These are phyloP conservation scores for Desmodesmus armatus DNA, from an alignment of 139 green algal genomes.

Conservation along the genomic window DNA sequence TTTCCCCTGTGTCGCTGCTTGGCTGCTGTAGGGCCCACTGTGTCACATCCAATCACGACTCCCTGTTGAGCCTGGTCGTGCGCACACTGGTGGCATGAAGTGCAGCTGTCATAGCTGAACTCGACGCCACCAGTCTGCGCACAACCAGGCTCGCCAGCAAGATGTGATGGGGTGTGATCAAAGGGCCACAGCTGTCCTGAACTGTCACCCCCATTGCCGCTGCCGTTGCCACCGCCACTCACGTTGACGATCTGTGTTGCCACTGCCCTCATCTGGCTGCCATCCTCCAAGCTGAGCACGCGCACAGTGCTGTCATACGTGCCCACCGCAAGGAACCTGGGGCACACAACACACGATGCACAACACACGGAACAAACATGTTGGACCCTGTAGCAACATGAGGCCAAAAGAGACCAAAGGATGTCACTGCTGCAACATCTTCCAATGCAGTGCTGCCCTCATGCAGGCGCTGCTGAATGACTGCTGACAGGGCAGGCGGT, in stretches of 20 bases:
- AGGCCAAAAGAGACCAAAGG: too few relatives aligned
- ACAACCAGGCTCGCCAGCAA: not conserved
- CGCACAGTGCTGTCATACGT: constrained; percentile 89
- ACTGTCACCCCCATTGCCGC: too few relatives aligned
- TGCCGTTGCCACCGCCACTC: not conserved
- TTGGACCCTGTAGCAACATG: too few relatives aligned
- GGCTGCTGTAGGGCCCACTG: not conserved
- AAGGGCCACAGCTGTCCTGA: too few relatives aligned
- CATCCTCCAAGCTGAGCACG: constrained; percentile 87
- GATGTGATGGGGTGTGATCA: too few relatives aligned
- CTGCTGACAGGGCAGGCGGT: too few relatives aligned
- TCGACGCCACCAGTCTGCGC: too few relatives aligned
- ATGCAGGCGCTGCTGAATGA: too few relatives aligned
- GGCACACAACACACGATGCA: constrained; percentile 11
- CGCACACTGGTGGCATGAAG: too few relatives aligned
- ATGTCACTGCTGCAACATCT: not conserved
- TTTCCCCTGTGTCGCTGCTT: not conserved
- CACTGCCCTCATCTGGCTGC: constrained; percentile 41
- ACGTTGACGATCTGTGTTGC: constrained; percentile 43
- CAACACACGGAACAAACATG: not conserved
- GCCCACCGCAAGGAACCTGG: constrained; percentile 90
- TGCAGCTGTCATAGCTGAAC: too few relatives aligned
- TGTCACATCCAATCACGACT: too few relatives aligned
- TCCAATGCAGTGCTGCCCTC: not conserved
- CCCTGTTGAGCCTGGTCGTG: too few relatives aligned